Base-by-base conservation (phyloP, 2,329 filamentous ascomycete species). In the Diaporthe sp. region DNA sequence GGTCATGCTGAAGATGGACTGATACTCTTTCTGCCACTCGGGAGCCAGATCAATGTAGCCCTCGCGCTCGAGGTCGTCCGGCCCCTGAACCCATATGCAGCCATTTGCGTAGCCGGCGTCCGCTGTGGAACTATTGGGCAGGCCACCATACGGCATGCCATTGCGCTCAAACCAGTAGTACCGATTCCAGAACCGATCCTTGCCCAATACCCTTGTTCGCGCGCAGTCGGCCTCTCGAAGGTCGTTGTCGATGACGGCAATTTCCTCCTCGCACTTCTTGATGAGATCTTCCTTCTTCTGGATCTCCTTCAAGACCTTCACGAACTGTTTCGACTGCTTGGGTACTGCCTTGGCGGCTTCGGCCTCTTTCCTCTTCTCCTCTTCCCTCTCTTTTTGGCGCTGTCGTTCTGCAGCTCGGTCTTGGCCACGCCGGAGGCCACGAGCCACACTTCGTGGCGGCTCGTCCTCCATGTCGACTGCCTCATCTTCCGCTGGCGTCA, bases 161-260 rank as follows among this genome's bases (percentile, higher is more conserved):
- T 98, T 99, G 77, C 96, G 93, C 85, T 99, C 97, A 83, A 98
- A 98, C 96, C 97, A 99, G 88, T 97, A 98, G 85, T 98, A 99
- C 72, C 96, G 92, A 84, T 99, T 98, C 92, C 96, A 98, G 88
- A 98, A 99, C 60, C 97, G 92, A 85, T 99, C 97, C 83, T 97
- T 96, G 76, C 97, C 97, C 37, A 99, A 88, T 25, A 96, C 92
- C 77, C 95, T 93, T 25, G 96, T 98, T 77, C 97, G 93, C 49
- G 96, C 95, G 80, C 96, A 98, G 84, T 98, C 95, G 55, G 96
- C 95, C 85, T 98, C 96, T 71, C 97, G 94, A 61, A 99, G 88
- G 82, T 98, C 96, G 80, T 97, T 96, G 80, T 98, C 96, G 71
- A 98, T 91, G 44, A 93, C 90, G 4, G 92, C 92, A 78, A 99